A percentile compares a stretch with the other conserved stretches of the same genome.
phyloP scores from a whole-genome alignment of 306 rosid genomes.

The Arachis stenosperma region DNA sequence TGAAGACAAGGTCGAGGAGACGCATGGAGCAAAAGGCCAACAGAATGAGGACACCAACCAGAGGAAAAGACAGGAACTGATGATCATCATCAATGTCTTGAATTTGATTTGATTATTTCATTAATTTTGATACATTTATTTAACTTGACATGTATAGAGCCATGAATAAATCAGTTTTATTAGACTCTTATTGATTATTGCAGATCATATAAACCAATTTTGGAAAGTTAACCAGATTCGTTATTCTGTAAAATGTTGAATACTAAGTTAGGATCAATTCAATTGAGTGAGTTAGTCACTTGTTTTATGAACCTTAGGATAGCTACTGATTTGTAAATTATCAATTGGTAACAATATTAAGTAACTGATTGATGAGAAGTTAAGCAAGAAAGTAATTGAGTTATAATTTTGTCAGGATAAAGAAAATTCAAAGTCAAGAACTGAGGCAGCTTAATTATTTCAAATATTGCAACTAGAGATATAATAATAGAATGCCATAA shows the following conservation, averaged over 20 bases:
- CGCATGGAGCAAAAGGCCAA: slow-evolving; percentile 49
- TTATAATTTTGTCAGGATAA: neutral
- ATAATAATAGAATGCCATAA: neutral
- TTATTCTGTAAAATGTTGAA: no score
- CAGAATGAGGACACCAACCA: slow-evolving; percentile 52
- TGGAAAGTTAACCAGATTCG: no score
- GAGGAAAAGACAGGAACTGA: slow-evolving; percentile 31
- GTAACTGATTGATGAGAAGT: no score
- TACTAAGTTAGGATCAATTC: no score
- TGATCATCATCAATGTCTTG: neutral
- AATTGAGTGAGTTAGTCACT: no score
- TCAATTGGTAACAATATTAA: no score
- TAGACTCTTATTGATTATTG: no score
- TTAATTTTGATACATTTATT: neutral
- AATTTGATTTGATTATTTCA: slow-evolving; percentile 11
- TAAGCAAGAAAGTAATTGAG: neutral
- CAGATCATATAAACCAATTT: no score
- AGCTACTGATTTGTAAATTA: no score
- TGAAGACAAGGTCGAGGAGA: slow-evolving; percentile 52
- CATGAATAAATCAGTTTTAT: neutral
- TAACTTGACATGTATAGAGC: neutral
- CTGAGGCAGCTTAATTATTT: neutral
- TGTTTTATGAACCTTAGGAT: no score
- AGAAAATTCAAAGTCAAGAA: slow-evolving; percentile 9
- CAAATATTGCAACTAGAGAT: slow-evolving; percentile 12